Conservation (phyloP, 257 asterid species). For the Scutellaria minor region DNA sequence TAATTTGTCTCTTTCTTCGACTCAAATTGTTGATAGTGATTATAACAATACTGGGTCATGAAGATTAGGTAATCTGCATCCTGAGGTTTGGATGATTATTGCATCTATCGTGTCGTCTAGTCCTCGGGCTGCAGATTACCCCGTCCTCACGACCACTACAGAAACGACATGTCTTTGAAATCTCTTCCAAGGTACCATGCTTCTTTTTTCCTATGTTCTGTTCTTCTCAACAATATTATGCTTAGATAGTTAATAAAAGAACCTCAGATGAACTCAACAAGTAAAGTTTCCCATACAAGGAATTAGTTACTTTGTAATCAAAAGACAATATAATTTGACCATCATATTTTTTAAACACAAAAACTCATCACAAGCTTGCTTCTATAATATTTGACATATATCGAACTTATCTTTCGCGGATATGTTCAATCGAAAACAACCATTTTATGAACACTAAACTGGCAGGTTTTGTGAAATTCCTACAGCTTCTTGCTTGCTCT, state of each 20-base stretch:
- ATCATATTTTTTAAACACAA: not conserved
- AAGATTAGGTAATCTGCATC: constrained; percentile 78
- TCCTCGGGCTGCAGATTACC: constrained; percentile 65
- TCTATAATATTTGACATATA: not conserved
- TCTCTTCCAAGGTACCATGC: not conserved
- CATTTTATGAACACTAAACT: not conserved
- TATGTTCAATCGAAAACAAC: not conserved
- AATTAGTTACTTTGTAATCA: not conserved
- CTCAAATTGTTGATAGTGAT: not conserved
- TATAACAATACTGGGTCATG: constrained; percentile 34
- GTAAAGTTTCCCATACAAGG: not conserved
- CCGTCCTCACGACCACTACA: constrained; percentile 34
- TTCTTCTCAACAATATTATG: too few relatives aligned
- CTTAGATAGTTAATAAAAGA: too few relatives aligned
- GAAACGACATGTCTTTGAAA: not conserved
- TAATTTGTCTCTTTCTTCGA: not conserved
- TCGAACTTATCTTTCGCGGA: not conserved
- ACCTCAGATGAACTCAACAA: too few relatives aligned
- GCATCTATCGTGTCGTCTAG: constrained; percentile 31
- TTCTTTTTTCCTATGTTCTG: not conserved
- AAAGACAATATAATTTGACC: not conserved
- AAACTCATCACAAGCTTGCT: not conserved
- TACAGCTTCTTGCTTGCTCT: constrained; percentile 36
- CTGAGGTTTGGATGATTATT: constrained; percentile 63
- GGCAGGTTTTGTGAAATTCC: constrained; percentile 28